These are phyloP conservation scores for Phytophthora pseudosyringae DNA, from an alignment of 352 stramenopile species.

Conservation along the genomic window DNA sequence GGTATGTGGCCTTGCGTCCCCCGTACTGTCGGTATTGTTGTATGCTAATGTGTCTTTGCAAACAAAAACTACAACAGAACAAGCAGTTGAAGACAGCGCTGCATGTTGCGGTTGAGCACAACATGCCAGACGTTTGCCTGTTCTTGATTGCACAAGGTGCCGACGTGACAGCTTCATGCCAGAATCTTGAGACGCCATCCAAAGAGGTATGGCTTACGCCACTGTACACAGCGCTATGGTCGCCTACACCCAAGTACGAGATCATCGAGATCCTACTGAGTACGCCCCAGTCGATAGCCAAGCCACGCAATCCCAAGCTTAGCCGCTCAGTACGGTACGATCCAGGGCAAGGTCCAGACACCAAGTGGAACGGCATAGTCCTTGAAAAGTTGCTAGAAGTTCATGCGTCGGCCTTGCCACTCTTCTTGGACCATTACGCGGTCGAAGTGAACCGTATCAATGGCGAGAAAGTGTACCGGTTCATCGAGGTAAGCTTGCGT, in stretches of 20 bases:
- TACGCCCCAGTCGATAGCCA: slow-evolving; percentile 47
- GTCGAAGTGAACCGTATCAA: slow-evolving; percentile 57
- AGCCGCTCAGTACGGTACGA: slow-evolving; percentile 35
- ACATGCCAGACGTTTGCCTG: slow-evolving; percentile 43
- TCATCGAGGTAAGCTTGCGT: slow-evolving; percentile 39
- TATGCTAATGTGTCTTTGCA: neutral
- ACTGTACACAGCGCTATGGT: slow-evolving; percentile 54
- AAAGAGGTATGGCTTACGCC: slow-evolving; percentile 52
- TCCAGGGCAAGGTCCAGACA: slow-evolving; percentile 30
- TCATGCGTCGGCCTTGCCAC: slow-evolving; percentile 40
- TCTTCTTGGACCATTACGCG: slow-evolving; percentile 59
- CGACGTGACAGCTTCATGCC: slow-evolving; percentile 49
- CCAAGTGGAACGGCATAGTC: slow-evolving; percentile 52
- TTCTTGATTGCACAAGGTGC: slow-evolving; percentile 51
- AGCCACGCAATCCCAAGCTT: slow-evolving; percentile 48
- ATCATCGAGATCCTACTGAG: slow-evolving; percentile 61
- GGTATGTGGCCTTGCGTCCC: slow-evolving; percentile 21
- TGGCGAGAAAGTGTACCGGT: slow-evolving; percentile 52
- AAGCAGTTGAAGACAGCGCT: slow-evolving; percentile 58
- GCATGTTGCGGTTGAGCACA: slow-evolving; percentile 50
- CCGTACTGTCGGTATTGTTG: neutral
- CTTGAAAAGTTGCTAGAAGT: slow-evolving; percentile 52
- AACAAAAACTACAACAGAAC: slow-evolving; percentile 36
- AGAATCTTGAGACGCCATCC: slow-evolving; percentile 42
- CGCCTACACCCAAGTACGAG: slow-evolving; percentile 38